Percentiles rank a stretch among this genome's conserved stretches.
These are phyloP conservation scores for Tagetes erecta DNA, from an alignment of 129 eudicot species.

Conservation along the genomic window DNA sequence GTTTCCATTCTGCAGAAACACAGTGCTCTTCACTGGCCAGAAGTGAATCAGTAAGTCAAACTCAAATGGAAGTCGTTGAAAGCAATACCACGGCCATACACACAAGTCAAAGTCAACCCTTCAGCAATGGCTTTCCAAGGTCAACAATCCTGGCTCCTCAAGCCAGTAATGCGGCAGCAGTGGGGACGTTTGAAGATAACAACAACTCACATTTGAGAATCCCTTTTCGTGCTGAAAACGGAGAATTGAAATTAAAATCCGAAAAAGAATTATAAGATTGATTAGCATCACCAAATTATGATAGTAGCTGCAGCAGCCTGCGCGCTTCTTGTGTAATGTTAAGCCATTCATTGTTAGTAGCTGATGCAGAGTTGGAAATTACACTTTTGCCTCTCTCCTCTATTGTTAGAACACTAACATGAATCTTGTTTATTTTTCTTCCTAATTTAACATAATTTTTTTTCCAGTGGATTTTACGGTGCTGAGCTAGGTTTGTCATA, in stretches of 20 bases:
- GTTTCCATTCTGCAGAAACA: slow-evolving; percentile 45
- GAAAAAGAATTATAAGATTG: slow-evolving; percentile 30
- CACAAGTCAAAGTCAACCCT: slow-evolving; percentile 40
- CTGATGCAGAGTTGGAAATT: slow-evolving; percentile 40
- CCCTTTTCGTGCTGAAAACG: slow-evolving; percentile 49
- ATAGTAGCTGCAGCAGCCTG: slow-evolving; percentile 9
- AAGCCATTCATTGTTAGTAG: slow-evolving; percentile 35
- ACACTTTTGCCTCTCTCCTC: slow-evolving; percentile 29
- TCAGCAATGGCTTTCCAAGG: slow-evolving; percentile 49
- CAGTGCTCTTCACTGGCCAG: slow-evolving; percentile 64
- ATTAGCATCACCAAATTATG: slow-evolving; percentile 25
- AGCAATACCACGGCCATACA: slow-evolving; percentile 33
- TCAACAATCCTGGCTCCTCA: slow-evolving; percentile 38
- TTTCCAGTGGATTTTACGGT: slow-evolving; percentile 17
- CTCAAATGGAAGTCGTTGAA: slow-evolving; percentile 27
- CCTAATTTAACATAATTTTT: slow-evolving; percentile 35
- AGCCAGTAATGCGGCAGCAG: slow-evolving; percentile 32
- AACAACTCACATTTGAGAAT: slow-evolving; percentile 33
- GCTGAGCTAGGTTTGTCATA: slow-evolving; percentile 37
- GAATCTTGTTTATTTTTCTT: slow-evolving; percentile 27
- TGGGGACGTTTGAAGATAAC: slow-evolving; percentile 39
- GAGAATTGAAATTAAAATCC: slow-evolving; percentile 46
- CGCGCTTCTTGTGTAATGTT: slow-evolving; percentile 40
- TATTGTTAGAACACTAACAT: slow-evolving; percentile 43
- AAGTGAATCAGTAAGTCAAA: slow-evolving; percentile 47